Evolutionary conservation across 2,329 filamentous ascomycete genomes (phyloP).

Genomic region (Apiospora phragmitis): DNA sequence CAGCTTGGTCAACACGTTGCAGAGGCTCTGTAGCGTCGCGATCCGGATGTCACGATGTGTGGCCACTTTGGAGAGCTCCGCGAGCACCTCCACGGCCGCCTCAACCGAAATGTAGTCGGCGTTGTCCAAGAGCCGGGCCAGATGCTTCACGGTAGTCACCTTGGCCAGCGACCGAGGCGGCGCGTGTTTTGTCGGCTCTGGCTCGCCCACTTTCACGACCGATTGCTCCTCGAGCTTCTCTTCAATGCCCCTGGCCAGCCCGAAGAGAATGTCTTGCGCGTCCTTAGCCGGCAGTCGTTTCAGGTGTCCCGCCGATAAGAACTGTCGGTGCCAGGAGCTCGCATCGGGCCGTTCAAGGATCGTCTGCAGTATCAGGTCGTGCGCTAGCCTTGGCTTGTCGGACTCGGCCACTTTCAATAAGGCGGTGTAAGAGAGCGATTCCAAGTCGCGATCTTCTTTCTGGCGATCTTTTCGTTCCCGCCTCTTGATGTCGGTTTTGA

Average conservation of each 20-base stretch:
- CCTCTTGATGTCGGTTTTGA: background rate
- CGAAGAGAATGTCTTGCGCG: constrained; percentile 27
- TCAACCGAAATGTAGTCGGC: constrained; percentile 27
- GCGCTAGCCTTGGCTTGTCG: constrained; percentile 32
- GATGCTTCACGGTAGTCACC: constrained; percentile 38
- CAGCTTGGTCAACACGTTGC: constrained; percentile 20
- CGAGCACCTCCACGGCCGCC: constrained; percentile 30
- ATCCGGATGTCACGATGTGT: constrained; percentile 34
- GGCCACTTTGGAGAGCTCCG: constrained; percentile 29
- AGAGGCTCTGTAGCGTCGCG: constrained; percentile 30
- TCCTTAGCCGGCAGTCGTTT: constrained; percentile 26
- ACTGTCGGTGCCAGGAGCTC: constrained; percentile 34
- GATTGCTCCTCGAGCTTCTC: constrained; percentile 28
- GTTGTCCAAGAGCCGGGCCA: constrained; percentile 34
- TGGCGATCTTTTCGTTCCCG: background rate
- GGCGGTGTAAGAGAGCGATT: background rate
- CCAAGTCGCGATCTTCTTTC: background rate
- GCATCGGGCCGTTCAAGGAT: constrained; percentile 29
- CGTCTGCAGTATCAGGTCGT: constrained; percentile 30
- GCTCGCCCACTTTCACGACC: constrained; percentile 18
- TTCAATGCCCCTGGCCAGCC: constrained; percentile 27
- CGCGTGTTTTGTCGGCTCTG: background rate
- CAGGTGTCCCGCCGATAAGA: constrained; percentile 30
- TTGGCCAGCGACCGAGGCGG: constrained; percentile 28
- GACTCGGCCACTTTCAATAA: constrained; percentile 21